Percentiles rank a stretch among this genome's conserved stretches.
Conservation (phyloP, 352 stramenopile species). For the Pythium rishiriense region DNA sequence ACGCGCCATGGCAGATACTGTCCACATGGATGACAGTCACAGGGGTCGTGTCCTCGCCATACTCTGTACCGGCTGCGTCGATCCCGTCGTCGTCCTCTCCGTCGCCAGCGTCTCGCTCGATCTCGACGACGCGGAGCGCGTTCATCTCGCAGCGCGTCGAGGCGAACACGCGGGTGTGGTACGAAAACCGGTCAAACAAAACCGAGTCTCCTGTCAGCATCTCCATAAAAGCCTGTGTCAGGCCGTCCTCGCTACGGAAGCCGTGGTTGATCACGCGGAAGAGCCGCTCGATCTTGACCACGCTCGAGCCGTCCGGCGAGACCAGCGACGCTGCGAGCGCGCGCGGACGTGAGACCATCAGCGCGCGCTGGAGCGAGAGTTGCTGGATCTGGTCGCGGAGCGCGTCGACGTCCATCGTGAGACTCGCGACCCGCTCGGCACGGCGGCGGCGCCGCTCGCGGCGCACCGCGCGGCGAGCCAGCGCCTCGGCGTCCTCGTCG, state of each 20-base stretch:
- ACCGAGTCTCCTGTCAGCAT: background rate
- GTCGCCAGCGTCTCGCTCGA: background rate
- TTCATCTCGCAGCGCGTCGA: background rate
- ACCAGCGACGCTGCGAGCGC: background rate
- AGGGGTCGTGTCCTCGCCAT: too few species aligned
- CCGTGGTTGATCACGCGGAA: conserved; percentile 16
- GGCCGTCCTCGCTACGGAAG: background rate
- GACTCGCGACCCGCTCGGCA: background rate
- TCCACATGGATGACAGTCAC: background rate
- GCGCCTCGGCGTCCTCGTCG: too few species aligned
- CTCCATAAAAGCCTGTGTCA: background rate
- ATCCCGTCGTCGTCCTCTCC: background rate
- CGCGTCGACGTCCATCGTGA: conserved; percentile 6
- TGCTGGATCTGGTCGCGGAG: conserved; percentile 1
- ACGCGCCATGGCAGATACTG: background rate
- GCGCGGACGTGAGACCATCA: background rate
- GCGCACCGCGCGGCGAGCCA: too few species aligned
- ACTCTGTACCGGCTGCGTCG: background rate
- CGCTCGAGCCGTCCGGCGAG: background rate
- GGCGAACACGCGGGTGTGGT: background rate
- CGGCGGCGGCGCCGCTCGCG: background rate
- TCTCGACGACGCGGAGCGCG: background rate
- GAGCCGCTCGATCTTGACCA: background rate
- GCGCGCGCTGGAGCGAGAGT: background rate
- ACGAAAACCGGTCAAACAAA: background rate